Conservation (phyloP, 345 rosid genomes). For the Jatropha curcas region DNA sequence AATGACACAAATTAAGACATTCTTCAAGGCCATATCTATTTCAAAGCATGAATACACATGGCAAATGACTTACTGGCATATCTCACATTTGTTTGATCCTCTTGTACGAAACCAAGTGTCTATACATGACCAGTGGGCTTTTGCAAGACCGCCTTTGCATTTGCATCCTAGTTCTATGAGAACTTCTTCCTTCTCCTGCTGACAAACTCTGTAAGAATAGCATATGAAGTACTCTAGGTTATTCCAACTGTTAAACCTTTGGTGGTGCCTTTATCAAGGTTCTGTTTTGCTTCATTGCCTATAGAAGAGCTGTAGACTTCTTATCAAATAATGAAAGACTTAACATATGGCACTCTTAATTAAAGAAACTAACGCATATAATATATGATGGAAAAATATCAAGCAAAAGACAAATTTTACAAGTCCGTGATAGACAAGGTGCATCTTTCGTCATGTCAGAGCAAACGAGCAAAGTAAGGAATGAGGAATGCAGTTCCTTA, state of each 20-base stretch:
- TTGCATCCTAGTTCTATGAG: conserved; percentile 83
- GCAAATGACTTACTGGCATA: conserved; percentile 72
- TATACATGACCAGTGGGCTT: conserved; percentile 78
- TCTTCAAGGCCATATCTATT: background rate
- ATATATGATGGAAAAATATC: background rate
- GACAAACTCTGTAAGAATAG: conserved; percentile 65
- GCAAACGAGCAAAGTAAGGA: background rate
- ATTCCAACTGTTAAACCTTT: too few relatives aligned
- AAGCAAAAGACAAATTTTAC: background rate
- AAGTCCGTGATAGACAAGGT: background rate
- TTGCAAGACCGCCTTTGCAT: conserved; percentile 83
- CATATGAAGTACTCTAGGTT: conserved; percentile 10
- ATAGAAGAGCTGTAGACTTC: background rate
- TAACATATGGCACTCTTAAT: too few relatives aligned
- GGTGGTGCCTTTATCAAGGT: background rate
- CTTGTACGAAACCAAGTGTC: conserved; percentile 82
- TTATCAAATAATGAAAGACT: too few relatives aligned
- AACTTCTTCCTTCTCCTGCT: conserved; percentile 79
- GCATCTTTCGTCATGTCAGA: background rate
- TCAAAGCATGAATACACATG: background rate
- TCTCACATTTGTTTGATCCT: conserved; percentile 88
- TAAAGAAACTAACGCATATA: too few relatives aligned
- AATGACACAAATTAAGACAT: conserved; percentile 3
- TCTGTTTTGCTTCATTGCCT: background rate
- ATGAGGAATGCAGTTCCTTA: background rate